Evolutionary conservation across 2,329 filamentous ascomycete species (phyloP), one percentile per base, ranked within the genome.

Genomic region (Incumbomyces lentus): DNA sequence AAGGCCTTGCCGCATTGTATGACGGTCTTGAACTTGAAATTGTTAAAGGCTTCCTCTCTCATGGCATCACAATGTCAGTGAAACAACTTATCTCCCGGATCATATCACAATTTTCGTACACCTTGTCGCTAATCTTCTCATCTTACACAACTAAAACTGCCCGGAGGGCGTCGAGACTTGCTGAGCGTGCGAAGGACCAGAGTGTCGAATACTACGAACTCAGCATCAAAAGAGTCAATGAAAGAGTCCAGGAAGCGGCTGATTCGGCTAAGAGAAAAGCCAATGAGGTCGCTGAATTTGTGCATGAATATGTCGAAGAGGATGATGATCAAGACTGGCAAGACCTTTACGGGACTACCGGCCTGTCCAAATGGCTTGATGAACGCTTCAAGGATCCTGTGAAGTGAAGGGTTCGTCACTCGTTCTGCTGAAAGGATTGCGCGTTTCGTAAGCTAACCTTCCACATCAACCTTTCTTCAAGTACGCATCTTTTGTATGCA

Each of bases 51-150:
- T 93, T 94, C 66, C 81, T 95, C 58, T 81, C 79, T 17, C 87
- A 95, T 58, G 88, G 88, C 0, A 75, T 88, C 43, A 90, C 87
- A 1, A 94, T 94, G 85, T 68, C 90, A 45, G 79, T 85, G 49
- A 95, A 95, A 64, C 85, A 90, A 47, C 68, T 76, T 4, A 76
- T 92, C 7, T 85, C 94, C 61, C 72, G 76, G 22, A 63, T 81
- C 13, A 77, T 94, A 47, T 76, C 93, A 49, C 77, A 78, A 52
- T 57, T 82, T 3, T 93, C 90, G 64, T 84, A 86, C 54, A 59
- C 80, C 6, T 59, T 83, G 1, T 64, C 84, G n/a, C 68, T 68
- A 18, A 52, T 70, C 2, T 52, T 73, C 22, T 47, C 49, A 3
- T 40, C 52, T n/a, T 55, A 56, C 35, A 44, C 70, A 0, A 60